phyloP scores from a whole-genome alignment of 495 filamentous ascomycete species.

The Hypoxylon perforatum region DNA sequence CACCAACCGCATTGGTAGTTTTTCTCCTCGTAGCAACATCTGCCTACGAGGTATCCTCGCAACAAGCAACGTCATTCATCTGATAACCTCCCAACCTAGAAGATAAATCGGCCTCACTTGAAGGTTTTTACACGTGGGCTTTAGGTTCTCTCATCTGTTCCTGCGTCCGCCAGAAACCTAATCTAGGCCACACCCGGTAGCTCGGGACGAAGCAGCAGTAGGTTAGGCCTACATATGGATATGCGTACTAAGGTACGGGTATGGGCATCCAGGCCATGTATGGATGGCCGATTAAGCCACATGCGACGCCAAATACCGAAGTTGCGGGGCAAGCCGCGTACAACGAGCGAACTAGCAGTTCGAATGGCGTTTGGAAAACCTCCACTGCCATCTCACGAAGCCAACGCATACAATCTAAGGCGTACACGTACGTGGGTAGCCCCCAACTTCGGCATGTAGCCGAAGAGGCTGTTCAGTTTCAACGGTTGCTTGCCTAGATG shows the following conservation, averaged over 20 bases:
- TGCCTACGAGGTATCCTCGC: conserved; percentile 1
- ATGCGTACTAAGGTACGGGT: not conserved
- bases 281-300: too few species aligned
- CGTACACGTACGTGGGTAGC: too few species aligned
- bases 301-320: too few species aligned
- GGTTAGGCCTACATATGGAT: not conserved
- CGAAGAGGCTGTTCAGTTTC: too few species aligned
- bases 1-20: not conserved
- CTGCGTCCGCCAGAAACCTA: conserved; percentile 34
- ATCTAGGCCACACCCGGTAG: conserved; percentile 29
- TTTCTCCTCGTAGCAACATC: conserved; percentile 4
- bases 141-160: conserved; percentile 27
- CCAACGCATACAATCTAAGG: too few species aligned
- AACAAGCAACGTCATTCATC: conserved; percentile 21
- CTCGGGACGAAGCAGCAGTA: conserved; percentile 9
- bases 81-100: conserved; percentile 11
- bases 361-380: too few species aligned
- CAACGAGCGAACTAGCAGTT: conserved; percentile 2
- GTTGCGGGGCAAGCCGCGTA: not conserved
- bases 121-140: conserved; percentile 31
- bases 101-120: conserved; percentile 21
- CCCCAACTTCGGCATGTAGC: too few species aligned
- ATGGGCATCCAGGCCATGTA: too few species aligned
- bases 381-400: too few species aligned
- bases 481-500: too few species aligned